phyloP scores from a whole-genome alignment of 2,329 filamentous ascomycete genomes.

The Aspergillus ustus region DNA sequence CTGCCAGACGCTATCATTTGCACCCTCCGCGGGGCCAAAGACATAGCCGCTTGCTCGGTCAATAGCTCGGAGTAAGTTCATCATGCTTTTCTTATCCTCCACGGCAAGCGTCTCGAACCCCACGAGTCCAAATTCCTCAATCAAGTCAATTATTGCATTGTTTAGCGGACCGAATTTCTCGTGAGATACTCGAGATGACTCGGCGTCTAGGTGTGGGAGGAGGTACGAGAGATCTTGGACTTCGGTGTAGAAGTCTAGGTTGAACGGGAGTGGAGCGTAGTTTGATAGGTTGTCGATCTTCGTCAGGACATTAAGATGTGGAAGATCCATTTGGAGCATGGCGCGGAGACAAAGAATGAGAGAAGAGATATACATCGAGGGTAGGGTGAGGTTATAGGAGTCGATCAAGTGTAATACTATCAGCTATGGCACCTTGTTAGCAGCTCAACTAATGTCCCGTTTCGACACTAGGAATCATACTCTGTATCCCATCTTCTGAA shows the following conservation, averaged over 20 bases:
- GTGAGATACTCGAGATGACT: conserved; percentile 71
- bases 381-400: conserved; percentile 88
- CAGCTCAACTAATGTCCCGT: conserved; percentile 7
- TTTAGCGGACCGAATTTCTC: conserved; percentile 85
- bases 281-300: conserved; percentile 94
- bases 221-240: conserved; percentile 90
- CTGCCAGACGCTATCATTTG: conserved; percentile 97
- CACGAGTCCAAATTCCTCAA: conserved; percentile 88
- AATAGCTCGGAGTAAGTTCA: conserved; percentile 83
- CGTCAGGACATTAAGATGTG: conserved; percentile 92
- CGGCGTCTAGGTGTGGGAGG: conserved; percentile 76
- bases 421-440: conserved; percentile 61
- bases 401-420: conserved; percentile 93
- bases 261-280: conserved; percentile 88
- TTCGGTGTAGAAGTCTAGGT: conserved; percentile 96
- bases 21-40: conserved; percentile 86
- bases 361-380: conserved; percentile 93
- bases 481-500: conserved; percentile 91
- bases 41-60: conserved; percentile 92
- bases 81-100: conserved; percentile 97
- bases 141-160: conserved; percentile 80
- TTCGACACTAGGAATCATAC: conserved; percentile 57
- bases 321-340: conserved; percentile 98
- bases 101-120: conserved; percentile 92
- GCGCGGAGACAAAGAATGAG: conserved; percentile 89